A percentile compares a stretch with the other conserved stretches of the same genome.
Evolutionary conservation across 23 red algal genomes (phyloP).

Genomic region (Agarophyton chilense): DNA sequence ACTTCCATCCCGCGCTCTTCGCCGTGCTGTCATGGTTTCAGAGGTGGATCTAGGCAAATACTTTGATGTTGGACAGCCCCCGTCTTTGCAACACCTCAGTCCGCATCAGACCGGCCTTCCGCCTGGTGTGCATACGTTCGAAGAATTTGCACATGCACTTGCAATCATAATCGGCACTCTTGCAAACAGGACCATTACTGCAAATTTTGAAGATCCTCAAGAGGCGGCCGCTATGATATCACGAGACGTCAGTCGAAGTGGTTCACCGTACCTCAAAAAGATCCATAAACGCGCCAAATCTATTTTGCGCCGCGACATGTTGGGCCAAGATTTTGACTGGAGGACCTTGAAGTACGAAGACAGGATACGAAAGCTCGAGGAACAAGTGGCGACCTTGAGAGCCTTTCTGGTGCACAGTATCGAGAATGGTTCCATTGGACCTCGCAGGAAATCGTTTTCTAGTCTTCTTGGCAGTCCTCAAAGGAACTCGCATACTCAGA

Average conservation of each 20-base stretch:
- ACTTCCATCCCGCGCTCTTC: slow-evolving; percentile 54
- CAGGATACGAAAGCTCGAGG: slow-evolving; percentile 60
- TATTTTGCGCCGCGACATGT: slow-evolving; percentile 39
- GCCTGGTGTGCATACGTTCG: slow-evolving; percentile 58
- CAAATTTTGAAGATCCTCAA: slow-evolving; percentile 52
- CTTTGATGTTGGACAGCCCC: slow-evolving; percentile 60
- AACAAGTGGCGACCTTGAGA: slow-evolving; percentile 45
- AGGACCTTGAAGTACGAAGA: slow-evolving; percentile 51
- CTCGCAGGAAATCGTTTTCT: slow-evolving; percentile 36
- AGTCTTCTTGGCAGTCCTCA: slow-evolving; percentile 19
- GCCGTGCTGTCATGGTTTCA: slow-evolving; percentile 61
- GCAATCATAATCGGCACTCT: slow-evolving; percentile 65
- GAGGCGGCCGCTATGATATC: slow-evolving; percentile 48
- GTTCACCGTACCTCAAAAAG: slow-evolving; percentile 47
- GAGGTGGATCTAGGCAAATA: slow-evolving; percentile 55
- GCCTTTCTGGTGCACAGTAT: slow-evolving; percentile 14
- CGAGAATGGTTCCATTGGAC: slow-evolving; percentile 9
- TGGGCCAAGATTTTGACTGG: slow-evolving; percentile 49
- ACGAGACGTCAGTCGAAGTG: slow-evolving; percentile 54
- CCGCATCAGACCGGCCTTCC: slow-evolving; percentile 43
- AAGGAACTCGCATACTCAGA: not conserved
- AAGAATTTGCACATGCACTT: slow-evolving; percentile 59
- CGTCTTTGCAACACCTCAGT: slow-evolving; percentile 57
- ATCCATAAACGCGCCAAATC: slow-evolving; percentile 59
- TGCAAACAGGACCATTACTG: slow-evolving; percentile 35